Evolutionary conservation across 148 eudicot species (phyloP).

Genomic region (Fagopyrum esculentum): DNA sequence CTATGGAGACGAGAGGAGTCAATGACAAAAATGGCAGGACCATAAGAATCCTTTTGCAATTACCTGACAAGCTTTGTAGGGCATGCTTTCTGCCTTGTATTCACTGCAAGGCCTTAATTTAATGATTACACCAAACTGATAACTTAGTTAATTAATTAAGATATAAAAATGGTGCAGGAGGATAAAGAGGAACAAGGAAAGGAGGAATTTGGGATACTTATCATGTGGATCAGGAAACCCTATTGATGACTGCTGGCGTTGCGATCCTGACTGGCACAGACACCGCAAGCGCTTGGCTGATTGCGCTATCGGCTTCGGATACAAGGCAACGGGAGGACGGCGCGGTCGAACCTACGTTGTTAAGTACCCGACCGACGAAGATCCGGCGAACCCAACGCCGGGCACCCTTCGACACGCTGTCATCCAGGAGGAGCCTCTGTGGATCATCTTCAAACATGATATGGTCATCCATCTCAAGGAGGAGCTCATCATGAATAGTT

Average conservation of each 20-base stretch:
- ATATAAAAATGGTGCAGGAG: conserved; percentile 36
- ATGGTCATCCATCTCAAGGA: conserved; percentile 29
- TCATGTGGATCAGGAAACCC: conserved; percentile 76
- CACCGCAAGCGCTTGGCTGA: conserved; percentile 57
- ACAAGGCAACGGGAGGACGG: conserved; percentile 21
- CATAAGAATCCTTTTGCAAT: too few species aligned
- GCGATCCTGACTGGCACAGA: conserved; percentile 61
- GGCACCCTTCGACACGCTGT: conserved; percentile 4
- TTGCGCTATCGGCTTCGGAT: conserved; percentile 32
- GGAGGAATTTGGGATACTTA: conserved; percentile 65
- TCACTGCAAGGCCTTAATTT: too few species aligned
- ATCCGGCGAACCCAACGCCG: conserved; percentile 26
- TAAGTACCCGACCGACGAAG: conserved; percentile 20
- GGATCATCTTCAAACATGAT: conserved; percentile 33
- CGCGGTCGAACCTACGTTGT: conserved; percentile 21
- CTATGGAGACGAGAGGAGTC: too few species aligned
- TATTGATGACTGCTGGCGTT: conserved; percentile 90
- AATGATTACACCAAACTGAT: too few species aligned
- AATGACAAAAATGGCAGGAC: too few species aligned
- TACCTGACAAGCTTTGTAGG: too few species aligned
- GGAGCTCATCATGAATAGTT: conserved; percentile 29
- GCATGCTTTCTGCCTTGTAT: too few species aligned
- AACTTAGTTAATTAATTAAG: too few species aligned
- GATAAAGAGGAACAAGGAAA: conserved; percentile 58
- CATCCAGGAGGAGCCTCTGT: conserved; percentile 2